These are phyloP conservation scores for Apiotrichum veenhuisii DNA, from an alignment of 1,284 basidiomycete species.

Conservation along the genomic window DNA sequence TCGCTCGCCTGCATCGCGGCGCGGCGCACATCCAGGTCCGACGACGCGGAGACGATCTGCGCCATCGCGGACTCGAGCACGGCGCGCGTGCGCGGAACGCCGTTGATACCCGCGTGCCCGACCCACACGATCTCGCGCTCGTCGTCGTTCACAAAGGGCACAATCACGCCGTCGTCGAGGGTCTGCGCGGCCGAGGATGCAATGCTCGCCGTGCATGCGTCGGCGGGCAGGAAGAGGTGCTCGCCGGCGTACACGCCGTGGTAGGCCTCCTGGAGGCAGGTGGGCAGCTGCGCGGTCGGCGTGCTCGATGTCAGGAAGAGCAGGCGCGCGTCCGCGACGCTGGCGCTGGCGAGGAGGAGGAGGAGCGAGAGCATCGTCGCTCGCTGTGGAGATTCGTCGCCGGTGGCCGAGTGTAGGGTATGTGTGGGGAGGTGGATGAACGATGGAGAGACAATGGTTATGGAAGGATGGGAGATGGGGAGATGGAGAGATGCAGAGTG, in stretches of 20 bases:
- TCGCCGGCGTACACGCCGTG: slow-evolving; percentile 31
- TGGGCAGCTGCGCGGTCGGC: slow-evolving; percentile 6
- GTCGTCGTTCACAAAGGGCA: slow-evolving; percentile 9
- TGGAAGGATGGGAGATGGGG: neutral
- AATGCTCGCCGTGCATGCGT: slow-evolving; percentile 22
- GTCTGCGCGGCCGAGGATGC: neutral
- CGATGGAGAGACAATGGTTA: neutral
- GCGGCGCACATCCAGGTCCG: neutral
- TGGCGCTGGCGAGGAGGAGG: neutral
- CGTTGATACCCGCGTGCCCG: slow-evolving; percentile 7
- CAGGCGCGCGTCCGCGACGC: neutral
- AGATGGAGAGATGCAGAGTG: no score
- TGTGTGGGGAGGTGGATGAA: neutral
- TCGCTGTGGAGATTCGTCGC: neutral
- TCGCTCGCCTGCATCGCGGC: neutral
- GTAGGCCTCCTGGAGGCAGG: slow-evolving; percentile 24
- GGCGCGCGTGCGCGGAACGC: neutral
- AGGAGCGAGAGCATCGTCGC: slow-evolving; percentile 5
- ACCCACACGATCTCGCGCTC: slow-evolving; percentile 13
- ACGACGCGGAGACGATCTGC: neutral
- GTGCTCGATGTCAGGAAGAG: slow-evolving; percentile 5
- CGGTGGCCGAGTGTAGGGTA: neutral
- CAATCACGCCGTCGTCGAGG: slow-evolving; percentile 15
- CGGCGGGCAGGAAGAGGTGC: slow-evolving; percentile 11
- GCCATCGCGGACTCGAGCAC: neutral